Evolutionary conservation across 129 eudicot genomes (phyloP).

Genomic region (Pseudognaphalium luteoalbum): DNA sequence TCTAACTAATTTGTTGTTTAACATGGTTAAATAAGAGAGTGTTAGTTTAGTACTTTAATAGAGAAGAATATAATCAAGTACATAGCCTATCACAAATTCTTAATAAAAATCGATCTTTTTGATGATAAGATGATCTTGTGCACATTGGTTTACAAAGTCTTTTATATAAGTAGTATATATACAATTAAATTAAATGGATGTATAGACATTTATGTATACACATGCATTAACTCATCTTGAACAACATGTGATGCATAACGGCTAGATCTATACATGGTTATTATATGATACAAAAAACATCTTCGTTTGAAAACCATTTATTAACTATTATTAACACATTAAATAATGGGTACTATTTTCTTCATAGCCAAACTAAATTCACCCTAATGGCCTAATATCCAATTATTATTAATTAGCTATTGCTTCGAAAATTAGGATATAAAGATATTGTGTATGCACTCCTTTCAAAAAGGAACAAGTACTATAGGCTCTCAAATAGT

Average conservation of each 20-base stretch:
- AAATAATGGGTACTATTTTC: neutral
- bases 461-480: constrained; percentile 5
- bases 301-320: neutral
- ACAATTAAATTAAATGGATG: neutral
- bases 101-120: neutral
- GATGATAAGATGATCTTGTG: neutral
- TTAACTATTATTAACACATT: neutral
- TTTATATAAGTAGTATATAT: too few species aligned
- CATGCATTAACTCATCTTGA: constrained; percentile 8
- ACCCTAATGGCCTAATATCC: neutral
- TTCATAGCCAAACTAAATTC: too few species aligned
- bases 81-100: neutral
- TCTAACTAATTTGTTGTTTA: too few species aligned
- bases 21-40: too few species aligned
- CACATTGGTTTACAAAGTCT: too few species aligned
- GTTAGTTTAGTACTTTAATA: neutral
- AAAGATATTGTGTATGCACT: constrained; percentile 15
- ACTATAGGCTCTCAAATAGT: too few species aligned
- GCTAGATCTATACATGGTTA: constrained; percentile 19
- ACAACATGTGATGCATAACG: constrained; percentile 30
- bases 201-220: neutral
- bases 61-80: neutral
- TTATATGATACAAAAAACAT: neutral
- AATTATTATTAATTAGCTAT: neutral
- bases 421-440: neutral